Conservation (phyloP, 768 basidiomycete species). For the Boletus huronensis region DNA sequence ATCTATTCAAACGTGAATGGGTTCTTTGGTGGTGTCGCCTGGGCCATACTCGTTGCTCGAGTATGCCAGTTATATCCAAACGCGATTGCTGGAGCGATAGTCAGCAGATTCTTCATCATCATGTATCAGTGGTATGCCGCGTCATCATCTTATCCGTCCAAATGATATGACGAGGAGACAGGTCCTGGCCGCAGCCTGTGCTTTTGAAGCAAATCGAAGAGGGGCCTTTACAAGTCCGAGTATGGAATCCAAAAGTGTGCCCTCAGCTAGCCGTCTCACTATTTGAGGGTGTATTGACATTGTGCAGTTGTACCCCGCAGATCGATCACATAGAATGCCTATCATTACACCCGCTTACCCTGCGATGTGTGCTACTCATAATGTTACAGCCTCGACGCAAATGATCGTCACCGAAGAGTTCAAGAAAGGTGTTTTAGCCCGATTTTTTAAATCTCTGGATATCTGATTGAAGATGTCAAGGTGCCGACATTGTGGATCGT, state of each 20-base stretch:
- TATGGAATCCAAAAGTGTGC: conserved; percentile 94
- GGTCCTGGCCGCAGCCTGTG: conserved; percentile 99
- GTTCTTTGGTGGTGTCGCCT: conserved; percentile 96
- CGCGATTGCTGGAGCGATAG: conserved; percentile 89
- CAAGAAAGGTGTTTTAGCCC: conserved; percentile 62
- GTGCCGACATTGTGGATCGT: conserved; percentile 89
- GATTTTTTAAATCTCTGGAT: not conserved
- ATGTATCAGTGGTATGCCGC: conserved; percentile 89
- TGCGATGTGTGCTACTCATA: conserved; percentile 98
- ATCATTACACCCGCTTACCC: conserved; percentile 99
- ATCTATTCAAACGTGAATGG: conserved; percentile 99
- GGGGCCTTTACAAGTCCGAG: conserved; percentile 86
- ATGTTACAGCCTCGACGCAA: conserved; percentile 93
- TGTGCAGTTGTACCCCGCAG: conserved; percentile 80
- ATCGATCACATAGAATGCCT: conserved; percentile 96
- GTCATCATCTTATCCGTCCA: not conserved
- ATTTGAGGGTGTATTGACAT: not conserved
- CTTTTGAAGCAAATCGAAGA: conserved; percentile 95
- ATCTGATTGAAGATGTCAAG: conserved; percentile 40
- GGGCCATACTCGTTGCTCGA: conserved; percentile 98
- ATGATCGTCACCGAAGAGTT: conserved; percentile 96
- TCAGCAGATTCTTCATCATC: conserved; percentile 97
- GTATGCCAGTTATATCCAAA: conserved; percentile 99
- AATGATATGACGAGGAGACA: conserved; percentile 32
- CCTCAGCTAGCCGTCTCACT: not conserved